A percentile compares a stretch with the other conserved stretches of the same genome.
Conservation (phyloP, 768 basidiomycete species). For the Cystofilobasidium ferigula region DNA sequence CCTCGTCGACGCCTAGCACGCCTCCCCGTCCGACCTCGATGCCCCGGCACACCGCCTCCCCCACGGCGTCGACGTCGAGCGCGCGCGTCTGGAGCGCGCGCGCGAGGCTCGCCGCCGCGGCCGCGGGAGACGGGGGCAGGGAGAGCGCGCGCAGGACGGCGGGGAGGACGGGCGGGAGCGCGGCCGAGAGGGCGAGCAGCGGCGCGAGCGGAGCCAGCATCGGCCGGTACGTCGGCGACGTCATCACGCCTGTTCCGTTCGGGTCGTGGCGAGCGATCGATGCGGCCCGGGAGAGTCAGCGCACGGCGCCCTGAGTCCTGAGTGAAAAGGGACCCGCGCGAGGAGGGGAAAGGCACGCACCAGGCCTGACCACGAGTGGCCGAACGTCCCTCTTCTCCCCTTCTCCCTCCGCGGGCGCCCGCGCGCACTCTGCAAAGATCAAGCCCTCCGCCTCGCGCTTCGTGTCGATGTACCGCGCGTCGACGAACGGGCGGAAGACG, state of each 20-base stretch:
- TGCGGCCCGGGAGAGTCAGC: not conserved
- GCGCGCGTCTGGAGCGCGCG: constrained; percentile 67
- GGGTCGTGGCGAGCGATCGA: too few species aligned
- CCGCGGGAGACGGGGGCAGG: constrained; percentile 33
- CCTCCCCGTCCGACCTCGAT: constrained; percentile 14
- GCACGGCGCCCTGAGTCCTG: not conserved
- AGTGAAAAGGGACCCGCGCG: not conserved
- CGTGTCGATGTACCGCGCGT: constrained; percentile 77
- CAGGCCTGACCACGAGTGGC: constrained; percentile 69
- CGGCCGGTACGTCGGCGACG: constrained; percentile 90
- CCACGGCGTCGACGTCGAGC: constrained; percentile 92
- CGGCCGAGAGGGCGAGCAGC: constrained; percentile 66
- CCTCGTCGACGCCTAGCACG: constrained; percentile 1
- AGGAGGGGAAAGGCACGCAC: constrained; percentile 44
- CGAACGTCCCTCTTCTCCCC: not conserved
- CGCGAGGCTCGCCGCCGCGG: constrained; percentile 28
- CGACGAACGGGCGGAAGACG: constrained; percentile 74
- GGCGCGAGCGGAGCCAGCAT: constrained; percentile 73
- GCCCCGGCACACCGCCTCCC: constrained; percentile 53
- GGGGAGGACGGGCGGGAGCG: constrained; percentile 58
- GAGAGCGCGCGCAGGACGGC: constrained; percentile 49
- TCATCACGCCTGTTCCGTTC: constrained; percentile 68
- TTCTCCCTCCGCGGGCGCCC: not conserved
- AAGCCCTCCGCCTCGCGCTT: constrained; percentile 78
- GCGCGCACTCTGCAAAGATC: constrained; percentile 47